These are phyloP conservation scores for Podospora pseudoanserina DNA, from an alignment of 495 filamentous ascomycete genomes.

Conservation along the genomic window DNA sequence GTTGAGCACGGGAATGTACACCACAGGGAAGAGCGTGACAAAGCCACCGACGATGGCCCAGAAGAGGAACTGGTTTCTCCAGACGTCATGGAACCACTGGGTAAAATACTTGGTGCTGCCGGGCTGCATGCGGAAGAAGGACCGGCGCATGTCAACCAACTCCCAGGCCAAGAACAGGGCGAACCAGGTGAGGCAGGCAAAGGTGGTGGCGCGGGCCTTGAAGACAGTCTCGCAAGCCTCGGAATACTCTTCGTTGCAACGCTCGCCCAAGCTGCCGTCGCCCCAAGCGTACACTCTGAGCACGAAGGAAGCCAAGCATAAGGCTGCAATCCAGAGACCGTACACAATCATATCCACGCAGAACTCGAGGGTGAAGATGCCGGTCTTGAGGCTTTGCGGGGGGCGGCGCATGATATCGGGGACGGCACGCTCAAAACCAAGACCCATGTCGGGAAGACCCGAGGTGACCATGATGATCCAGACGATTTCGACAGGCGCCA, in stretches of 20 bases:
- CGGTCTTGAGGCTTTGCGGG: conserved; percentile 59
- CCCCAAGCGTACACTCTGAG: conserved; percentile 65
- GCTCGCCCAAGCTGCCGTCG: conserved; percentile 60
- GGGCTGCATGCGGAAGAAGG: conserved; percentile 65
- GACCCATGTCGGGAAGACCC: conserved; percentile 68
- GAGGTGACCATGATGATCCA: conserved; percentile 80
- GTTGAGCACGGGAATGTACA: conserved; percentile 72
- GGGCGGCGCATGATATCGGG: conserved; percentile 69
- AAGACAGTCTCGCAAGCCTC: conserved; percentile 60
- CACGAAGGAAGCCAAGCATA: conserved; percentile 42
- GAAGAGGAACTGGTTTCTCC: conserved; percentile 71
- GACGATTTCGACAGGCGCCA: conserved; percentile 69
- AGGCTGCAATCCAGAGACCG: conserved; percentile 61
- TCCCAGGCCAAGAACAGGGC: conserved; percentile 72
- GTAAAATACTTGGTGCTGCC: conserved; percentile 51
- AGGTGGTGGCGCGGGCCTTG: conserved; percentile 71
- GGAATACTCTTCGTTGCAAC: conserved; percentile 61
- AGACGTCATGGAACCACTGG: conserved; percentile 58
- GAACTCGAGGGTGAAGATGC: conserved; percentile 66
- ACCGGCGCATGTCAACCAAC: conserved; percentile 63
- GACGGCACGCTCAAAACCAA: conserved; percentile 67
- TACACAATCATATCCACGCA: conserved; percentile 73
- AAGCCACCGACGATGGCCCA: conserved; percentile 67
- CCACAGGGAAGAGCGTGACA: conserved; percentile 63
- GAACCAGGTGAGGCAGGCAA: conserved; percentile 71